Evolutionary conservation across 306 rosid species (phyloP).

Genomic region (Dicorynia guianensis): DNA sequence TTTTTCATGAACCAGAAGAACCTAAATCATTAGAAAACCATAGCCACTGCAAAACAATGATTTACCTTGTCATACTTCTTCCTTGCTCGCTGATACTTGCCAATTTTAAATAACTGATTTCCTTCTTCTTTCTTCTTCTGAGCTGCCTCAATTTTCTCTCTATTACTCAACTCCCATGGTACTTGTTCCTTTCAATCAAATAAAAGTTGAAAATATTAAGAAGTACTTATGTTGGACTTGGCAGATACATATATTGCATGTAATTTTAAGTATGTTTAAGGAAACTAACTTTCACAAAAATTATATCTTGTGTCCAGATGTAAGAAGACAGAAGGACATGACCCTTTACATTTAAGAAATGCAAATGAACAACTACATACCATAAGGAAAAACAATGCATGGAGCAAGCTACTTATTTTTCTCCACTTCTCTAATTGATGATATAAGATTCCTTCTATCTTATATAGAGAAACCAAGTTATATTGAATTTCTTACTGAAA

Average conservation of each 20-base stretch:
- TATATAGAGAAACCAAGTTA: neutral
- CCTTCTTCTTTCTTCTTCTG: conserved; percentile 79
- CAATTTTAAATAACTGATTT: conserved; percentile 56
- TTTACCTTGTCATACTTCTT: conserved; percentile 72
- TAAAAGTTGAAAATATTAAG: conserved; percentile 16
- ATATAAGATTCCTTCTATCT: conserved; percentile 4
- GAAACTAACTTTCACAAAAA: neutral
- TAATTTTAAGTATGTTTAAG: neutral
- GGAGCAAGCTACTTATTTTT: conserved; percentile 26
- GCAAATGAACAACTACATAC: conserved; percentile 4
- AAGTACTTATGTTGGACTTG: neutral
- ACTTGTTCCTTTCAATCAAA: conserved; percentile 63
- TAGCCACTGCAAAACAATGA: conserved; percentile 23
- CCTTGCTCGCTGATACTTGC: conserved; percentile 61
- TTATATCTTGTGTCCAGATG: no score
- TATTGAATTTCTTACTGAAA: neutral
- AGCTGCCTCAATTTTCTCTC: conserved; percentile 70
- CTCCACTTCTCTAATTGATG: conserved; percentile 37
- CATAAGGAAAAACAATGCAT: conserved; percentile 30
- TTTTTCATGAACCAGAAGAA: conserved; percentile 11
- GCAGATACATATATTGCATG: conserved; percentile 7
- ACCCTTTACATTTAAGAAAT: neutral
- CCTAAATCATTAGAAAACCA: conserved; percentile 15
- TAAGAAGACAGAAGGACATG: neutral
- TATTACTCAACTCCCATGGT: conserved; percentile 68